A percentile compares a stretch with the other conserved stretches of the same genome.
Conservation (phyloP, 768 basidiomycete genomes). For the Hemileccinum impolitum region DNA sequence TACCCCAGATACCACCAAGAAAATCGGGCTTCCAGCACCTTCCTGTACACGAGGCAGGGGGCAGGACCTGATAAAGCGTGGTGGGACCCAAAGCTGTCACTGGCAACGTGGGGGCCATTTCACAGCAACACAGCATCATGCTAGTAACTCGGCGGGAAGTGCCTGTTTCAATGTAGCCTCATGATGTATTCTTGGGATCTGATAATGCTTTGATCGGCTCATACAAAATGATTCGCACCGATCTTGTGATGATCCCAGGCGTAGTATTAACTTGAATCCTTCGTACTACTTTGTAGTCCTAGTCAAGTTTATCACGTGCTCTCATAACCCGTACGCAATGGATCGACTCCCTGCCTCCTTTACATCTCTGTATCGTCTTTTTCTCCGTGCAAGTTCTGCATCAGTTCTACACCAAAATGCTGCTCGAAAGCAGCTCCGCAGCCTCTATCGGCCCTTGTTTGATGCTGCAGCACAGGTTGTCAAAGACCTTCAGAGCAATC, state of each 20-base stretch:
- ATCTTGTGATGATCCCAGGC: neutral
- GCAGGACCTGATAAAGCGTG: slow-evolving; percentile 12
- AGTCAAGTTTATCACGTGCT: slow-evolving; percentile 17
- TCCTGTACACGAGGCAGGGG: slow-evolving; percentile 18
- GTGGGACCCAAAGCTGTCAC: neutral
- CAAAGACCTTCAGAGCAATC: slow-evolving; percentile 36
- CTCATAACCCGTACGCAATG: slow-evolving; percentile 7
- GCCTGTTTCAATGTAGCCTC: too few relatives aligned
- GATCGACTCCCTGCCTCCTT: slow-evolving; percentile 35
- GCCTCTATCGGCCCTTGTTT: slow-evolving; percentile 54
- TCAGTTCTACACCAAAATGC: slow-evolving; percentile 52
- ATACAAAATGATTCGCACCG: slow-evolving; percentile 1
- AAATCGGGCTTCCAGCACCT: slow-evolving; percentile 7
- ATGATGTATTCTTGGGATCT: too few relatives aligned
- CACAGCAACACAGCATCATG: neutral
- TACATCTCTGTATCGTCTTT: slow-evolving; percentile 57
- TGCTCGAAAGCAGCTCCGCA: slow-evolving; percentile 43
- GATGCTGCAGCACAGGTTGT: slow-evolving; percentile 45
- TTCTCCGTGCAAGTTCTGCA: slow-evolving; percentile 53
- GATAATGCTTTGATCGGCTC: too few relatives aligned
- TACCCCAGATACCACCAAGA: slow-evolving; percentile 25
- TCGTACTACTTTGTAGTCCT: neutral
- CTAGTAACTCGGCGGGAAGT: too few relatives aligned
- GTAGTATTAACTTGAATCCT: too few relatives aligned
- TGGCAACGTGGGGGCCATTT: slow-evolving; percentile 12